Percentiles rank a stretch among this genome's conserved stretches.
Conservation (phyloP, 2,329 filamentous ascomycete species). For the Aspergillus sp. region DNA sequence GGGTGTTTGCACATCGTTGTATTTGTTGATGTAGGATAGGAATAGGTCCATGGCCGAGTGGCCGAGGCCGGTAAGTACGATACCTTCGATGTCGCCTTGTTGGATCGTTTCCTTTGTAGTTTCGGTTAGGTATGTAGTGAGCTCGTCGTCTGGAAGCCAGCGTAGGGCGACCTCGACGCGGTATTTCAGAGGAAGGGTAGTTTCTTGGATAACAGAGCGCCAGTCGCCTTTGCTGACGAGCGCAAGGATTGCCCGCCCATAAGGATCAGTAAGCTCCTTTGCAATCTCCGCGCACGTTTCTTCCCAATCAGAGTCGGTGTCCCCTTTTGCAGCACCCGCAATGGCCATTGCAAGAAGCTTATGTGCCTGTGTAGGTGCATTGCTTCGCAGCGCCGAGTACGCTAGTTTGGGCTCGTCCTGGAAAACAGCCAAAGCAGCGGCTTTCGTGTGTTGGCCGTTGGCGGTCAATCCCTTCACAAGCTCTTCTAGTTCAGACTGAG, state of each 20-base stretch:
- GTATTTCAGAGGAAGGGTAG: conserved; percentile 62
- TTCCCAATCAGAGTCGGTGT: conserved; percentile 61
- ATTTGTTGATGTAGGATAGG: conserved; percentile 63
- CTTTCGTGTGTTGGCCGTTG: conserved; percentile 63
- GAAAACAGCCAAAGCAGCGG: conserved; percentile 65
- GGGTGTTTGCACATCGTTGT: conserved; percentile 65
- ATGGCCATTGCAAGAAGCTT: conserved; percentile 61
- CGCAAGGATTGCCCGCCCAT: conserved; percentile 64
- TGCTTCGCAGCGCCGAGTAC: conserved; percentile 59
- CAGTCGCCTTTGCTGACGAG: conserved; percentile 65
- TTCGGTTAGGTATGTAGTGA: conserved; percentile 59
- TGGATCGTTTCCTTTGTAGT: conserved; percentile 56
- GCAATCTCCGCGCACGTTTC: conserved; percentile 66
- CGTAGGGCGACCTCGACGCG: conserved; percentile 65
- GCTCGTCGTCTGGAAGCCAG: conserved; percentile 51
- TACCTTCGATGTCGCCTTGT: conserved; percentile 64
- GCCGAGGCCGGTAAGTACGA: conserved; percentile 65
- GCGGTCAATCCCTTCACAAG: conserved; percentile 57
- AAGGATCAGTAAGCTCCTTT: conserved; percentile 65
- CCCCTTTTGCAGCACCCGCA: conserved; percentile 49
- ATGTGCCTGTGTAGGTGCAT: conserved; percentile 58
- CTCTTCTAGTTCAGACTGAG: conserved; percentile 54
- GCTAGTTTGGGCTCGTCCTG: conserved; percentile 64
- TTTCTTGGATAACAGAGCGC: conserved; percentile 61
- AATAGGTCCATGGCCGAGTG: conserved; percentile 64